Conservation (phyloP, 2,329 filamentous ascomycete species). For the Ceratocystis papillata region DNA sequence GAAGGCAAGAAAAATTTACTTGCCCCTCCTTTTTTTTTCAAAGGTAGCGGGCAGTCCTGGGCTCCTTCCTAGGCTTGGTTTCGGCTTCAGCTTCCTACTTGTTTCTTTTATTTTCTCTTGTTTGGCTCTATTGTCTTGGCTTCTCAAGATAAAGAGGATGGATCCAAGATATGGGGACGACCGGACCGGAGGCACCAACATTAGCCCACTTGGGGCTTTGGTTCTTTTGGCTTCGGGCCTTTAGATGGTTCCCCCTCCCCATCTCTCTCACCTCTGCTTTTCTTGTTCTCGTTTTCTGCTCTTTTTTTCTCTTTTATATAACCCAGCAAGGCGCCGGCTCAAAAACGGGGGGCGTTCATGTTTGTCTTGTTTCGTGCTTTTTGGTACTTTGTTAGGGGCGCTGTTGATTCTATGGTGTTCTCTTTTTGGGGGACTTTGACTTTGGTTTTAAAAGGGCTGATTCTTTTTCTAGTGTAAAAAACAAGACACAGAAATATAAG, state of each 20-base stretch:
- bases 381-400: conserved; percentile 1
- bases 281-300: not conserved
- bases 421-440: not conserved
- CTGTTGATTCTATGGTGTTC: conserved; percentile 4
- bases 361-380: not conserved
- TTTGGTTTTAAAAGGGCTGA: not conserved
- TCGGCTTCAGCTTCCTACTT: not conserved
- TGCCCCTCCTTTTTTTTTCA: not conserved
- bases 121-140: conserved; percentile 1
- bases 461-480: too few species aligned
- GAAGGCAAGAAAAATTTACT: conserved; percentile 14
- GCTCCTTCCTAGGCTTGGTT: not conserved
- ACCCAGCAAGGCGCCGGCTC: conserved; percentile 10
- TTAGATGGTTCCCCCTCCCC: not conserved
- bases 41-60: not conserved
- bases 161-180: conserved; percentile 6
- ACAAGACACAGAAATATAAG: too few species aligned
- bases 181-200: conserved; percentile 6
- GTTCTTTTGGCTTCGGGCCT: conserved; percentile 10
- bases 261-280: not conserved
- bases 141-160: not conserved
- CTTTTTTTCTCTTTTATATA: not conserved
- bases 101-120: not conserved
- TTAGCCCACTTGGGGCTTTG: not conserved
- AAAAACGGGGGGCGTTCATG: conserved; percentile 8